These are phyloP conservation scores for Globisporangium heterothallicum DNA, from an alignment of 352 stramenopile genomes.

Conservation along the genomic window DNA sequence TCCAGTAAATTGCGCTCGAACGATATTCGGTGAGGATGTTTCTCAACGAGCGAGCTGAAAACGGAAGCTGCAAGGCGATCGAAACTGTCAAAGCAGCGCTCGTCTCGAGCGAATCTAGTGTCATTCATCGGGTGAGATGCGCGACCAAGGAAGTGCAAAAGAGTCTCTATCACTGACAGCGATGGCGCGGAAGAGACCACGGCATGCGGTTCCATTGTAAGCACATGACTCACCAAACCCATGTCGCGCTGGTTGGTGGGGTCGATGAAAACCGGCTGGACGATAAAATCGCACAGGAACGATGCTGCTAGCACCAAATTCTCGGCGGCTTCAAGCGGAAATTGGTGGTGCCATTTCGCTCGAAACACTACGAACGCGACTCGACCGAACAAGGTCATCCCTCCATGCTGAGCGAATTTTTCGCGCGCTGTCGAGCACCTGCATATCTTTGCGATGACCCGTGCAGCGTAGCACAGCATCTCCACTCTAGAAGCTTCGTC, in stretches of 20 bases:
- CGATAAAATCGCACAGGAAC: conserved; percentile 23
- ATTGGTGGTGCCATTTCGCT: neutral
- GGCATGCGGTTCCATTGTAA: neutral
- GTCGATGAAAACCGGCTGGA: conserved; percentile 2
- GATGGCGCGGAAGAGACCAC: neutral
- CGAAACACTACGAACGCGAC: conserved; percentile 16
- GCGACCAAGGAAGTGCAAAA: conserved; percentile 6
- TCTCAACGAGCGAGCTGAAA: conserved; percentile 16
- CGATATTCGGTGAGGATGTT: conserved; percentile 11
- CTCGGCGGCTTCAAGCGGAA: conserved; percentile 10
- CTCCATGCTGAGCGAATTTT: conserved; percentile 23
- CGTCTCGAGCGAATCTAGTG: neutral
- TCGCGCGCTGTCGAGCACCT: conserved; percentile 9
- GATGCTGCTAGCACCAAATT: conserved; percentile 22
- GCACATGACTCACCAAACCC: conserved; percentile 4
- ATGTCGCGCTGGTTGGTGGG: conserved; percentile 1
- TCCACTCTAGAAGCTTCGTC: conserved; percentile 11
- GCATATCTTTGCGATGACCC: conserved; percentile 22
- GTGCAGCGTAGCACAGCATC: conserved; percentile 19
- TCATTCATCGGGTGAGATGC: neutral
- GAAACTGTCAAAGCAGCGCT: conserved; percentile 10
- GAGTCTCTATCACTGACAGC: conserved; percentile 6
- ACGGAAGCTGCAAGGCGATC: conserved; percentile 21
- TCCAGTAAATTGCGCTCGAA: conserved; percentile 12
- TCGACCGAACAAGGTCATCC: conserved; percentile 16